A percentile compares a stretch with the other conserved stretches of the same genome.
These are phyloP conservation scores for Neurospora sp. DNA, from an alignment of 495 filamentous ascomycete species.

Conservation along the genomic window DNA sequence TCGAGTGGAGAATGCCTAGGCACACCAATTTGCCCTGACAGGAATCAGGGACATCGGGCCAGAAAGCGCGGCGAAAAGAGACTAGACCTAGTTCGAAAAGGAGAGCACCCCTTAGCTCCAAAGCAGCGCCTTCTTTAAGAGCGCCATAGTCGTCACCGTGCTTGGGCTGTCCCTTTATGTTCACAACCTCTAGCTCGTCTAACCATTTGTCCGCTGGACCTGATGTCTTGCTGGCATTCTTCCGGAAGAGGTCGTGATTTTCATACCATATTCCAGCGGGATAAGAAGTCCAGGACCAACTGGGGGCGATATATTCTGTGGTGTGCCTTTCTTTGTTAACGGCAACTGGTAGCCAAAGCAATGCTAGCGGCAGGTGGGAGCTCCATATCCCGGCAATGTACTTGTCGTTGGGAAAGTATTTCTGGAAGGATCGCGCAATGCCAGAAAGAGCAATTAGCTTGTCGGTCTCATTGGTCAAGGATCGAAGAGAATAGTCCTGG, in stretches of 20 bases:
- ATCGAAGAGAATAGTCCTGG: rapidly evolving
- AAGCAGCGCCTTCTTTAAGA: not conserved
- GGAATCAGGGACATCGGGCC: not conserved
- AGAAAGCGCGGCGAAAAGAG: not conserved
- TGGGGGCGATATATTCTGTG: not conserved
- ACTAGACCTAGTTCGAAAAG: not conserved
- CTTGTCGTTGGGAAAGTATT: not conserved
- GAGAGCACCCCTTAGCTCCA: not conserved
- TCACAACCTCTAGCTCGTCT: not conserved
- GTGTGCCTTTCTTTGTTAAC: too few relatives aligned
- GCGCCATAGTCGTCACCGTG: not conserved
- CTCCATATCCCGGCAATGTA: not conserved
- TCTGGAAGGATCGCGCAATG: not conserved
- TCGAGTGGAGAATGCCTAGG: not conserved
- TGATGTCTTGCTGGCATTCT: not conserved
- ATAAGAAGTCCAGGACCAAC: not conserved
- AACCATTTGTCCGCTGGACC: not conserved
- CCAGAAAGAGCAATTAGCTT: not conserved
- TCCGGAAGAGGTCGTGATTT: not conserved
- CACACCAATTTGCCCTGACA: rapidly evolving
- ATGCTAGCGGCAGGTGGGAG: not conserved
- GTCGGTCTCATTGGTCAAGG: not conserved
- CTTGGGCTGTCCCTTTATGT: not conserved
- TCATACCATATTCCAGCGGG: not conserved
- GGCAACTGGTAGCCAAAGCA: not conserved